phyloP scores from a whole-genome alignment of 2,329 filamentous ascomycete genomes.

The Aspergillus sp. region DNA sequence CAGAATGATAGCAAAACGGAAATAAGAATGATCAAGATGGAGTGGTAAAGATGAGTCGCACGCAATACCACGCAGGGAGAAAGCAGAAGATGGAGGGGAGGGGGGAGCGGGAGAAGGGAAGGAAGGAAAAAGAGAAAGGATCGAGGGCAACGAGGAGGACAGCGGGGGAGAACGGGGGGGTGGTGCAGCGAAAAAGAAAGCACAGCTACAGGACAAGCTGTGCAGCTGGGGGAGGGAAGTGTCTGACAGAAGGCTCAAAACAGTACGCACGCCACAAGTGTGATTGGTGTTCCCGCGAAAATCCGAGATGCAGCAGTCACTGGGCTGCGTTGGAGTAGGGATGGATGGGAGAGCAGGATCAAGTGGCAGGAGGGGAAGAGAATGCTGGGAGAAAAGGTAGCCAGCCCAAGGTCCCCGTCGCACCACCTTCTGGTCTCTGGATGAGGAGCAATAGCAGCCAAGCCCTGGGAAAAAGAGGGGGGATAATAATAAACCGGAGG shows the following conservation, averaged over 20 bases:
- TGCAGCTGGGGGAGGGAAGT: slow-evolving; percentile 3
- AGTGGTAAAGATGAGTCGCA: slow-evolving; percentile 3
- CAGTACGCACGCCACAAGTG: slow-evolving; percentile 11
- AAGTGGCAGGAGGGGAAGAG: neutral
- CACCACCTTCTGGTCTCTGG: neutral
- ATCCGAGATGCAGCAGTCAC: slow-evolving; percentile 12
- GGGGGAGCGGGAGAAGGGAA: slow-evolving; percentile 2
- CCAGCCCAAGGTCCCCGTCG: slow-evolving; percentile 5
- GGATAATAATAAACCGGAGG: slow-evolving; percentile 6
- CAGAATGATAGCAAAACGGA: slow-evolving; percentile 6
- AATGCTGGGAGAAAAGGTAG: neutral
- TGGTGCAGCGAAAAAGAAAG: slow-evolving; percentile 11
- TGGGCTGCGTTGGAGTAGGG: slow-evolving; percentile 3
- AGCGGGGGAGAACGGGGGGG: slow-evolving; percentile 4
- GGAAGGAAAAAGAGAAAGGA: slow-evolving; percentile 4
- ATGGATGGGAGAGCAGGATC: slow-evolving; percentile 1
- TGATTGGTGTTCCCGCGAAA: slow-evolving; percentile 17
- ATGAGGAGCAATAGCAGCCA: slow-evolving; percentile 1
- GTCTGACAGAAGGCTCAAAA: slow-evolving; percentile 13
- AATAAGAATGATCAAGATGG: slow-evolving; percentile 12
- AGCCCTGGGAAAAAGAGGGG: neutral
- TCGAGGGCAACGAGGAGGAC: slow-evolving; percentile 12
- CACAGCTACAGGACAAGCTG: slow-evolving; percentile 10
- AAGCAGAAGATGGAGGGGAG: slow-evolving; percentile 3
- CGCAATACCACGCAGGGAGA: slow-evolving; percentile 2